A percentile compares a stretch with the other conserved stretches of the same genome.
These are phyloP conservation scores for Aspergillus ochraceus DNA, from an alignment of 2,329 filamentous ascomycete species.

Conservation along the genomic window DNA sequence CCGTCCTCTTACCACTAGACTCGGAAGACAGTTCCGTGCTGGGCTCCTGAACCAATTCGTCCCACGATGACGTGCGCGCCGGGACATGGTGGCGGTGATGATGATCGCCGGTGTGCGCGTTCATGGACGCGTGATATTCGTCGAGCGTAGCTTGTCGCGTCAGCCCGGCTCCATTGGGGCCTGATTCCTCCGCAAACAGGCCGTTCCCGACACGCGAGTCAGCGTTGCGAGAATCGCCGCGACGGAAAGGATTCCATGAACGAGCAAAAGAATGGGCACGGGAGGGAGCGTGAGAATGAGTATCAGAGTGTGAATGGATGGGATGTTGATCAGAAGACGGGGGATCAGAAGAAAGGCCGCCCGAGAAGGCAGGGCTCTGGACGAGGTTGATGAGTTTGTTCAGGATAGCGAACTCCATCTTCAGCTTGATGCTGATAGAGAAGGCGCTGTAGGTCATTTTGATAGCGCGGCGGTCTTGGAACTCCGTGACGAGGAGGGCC, in stretches of 20 bases:
- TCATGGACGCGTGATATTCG: not conserved
- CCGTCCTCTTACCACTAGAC: not conserved
- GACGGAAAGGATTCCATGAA: not conserved
- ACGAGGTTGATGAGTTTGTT: slow-evolving; percentile 43
- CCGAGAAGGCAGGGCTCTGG: slow-evolving; percentile 20
- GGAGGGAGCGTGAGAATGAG: not conserved
- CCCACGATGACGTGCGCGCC: not conserved
- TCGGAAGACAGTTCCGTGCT: not conserved
- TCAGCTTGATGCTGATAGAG: slow-evolving; percentile 51
- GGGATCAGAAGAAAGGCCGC: not conserved
- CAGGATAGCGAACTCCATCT: slow-evolving; percentile 50
- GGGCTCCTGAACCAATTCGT: not conserved
- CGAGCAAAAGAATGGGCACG: not conserved
- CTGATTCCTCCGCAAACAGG: not conserved
- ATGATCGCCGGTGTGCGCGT: not conserved
- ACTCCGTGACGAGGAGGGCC: slow-evolving; percentile 43
- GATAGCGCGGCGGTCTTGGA: slow-evolving; percentile 42
- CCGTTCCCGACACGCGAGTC: not conserved
- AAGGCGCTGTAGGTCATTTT: slow-evolving; percentile 48
- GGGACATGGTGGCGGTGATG: not conserved
- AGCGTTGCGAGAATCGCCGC: not conserved
- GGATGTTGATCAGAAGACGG: not conserved
- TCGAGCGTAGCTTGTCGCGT: not conserved
- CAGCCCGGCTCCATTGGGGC: too few relatives aligned
- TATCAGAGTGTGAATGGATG: not conserved